A percentile compares a stretch with the other conserved stretches of the same genome.
Evolutionary conservation across 2,329 filamentous ascomycete genomes (phyloP).

Genomic region (Dactylellina haptotyla): DNA sequence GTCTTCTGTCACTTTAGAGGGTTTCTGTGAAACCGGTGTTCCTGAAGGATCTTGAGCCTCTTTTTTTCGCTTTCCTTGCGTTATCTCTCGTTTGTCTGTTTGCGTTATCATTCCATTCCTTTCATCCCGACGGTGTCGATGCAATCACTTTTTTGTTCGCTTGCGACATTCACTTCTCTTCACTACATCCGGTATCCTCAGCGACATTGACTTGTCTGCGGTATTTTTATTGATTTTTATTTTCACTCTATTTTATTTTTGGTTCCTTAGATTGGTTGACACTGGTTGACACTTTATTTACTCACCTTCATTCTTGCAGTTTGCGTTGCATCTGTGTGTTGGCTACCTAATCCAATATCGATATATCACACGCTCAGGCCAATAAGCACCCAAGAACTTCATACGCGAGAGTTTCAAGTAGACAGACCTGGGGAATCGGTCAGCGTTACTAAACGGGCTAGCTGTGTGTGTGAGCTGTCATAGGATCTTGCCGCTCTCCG

Average conservation of each 20-base stretch:
- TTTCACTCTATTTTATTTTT: not conserved
- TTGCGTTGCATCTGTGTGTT: constrained; percentile 41
- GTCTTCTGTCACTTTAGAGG: constrained; percentile 40
- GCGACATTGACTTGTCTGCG: constrained; percentile 35
- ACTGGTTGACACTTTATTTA: too few species aligned
- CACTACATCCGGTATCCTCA: constrained; percentile 18
- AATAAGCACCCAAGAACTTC: constrained; percentile 42
- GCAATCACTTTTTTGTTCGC: constrained; percentile 37
- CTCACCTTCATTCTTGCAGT: constrained; percentile 30
- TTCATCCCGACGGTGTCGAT: constrained; percentile 14
- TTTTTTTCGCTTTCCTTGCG: constrained; percentile 25
- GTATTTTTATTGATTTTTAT: constrained; percentile 17
- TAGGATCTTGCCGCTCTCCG: not conserved
- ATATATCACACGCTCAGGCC: constrained; percentile 16
- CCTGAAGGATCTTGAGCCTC: constrained; percentile 21
- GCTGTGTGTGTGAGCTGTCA: constrained; percentile 17
- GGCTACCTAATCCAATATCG: constrained; percentile 48
- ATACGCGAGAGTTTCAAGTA: constrained; percentile 47
- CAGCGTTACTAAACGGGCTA: constrained; percentile 36
- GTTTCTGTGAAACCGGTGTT: constrained; percentile 50
- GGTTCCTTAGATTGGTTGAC: not conserved
- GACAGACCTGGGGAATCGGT: constrained; percentile 33
- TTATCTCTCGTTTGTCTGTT: constrained; percentile 26
- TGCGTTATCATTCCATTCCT: constrained; percentile 48
- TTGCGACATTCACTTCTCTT: constrained; percentile 21